Evolutionary conservation across 352 stramenopile species (phyloP), one percentile per base, ranked within the genome.

Genomic region (Globisporangium uncinulatum): DNA sequence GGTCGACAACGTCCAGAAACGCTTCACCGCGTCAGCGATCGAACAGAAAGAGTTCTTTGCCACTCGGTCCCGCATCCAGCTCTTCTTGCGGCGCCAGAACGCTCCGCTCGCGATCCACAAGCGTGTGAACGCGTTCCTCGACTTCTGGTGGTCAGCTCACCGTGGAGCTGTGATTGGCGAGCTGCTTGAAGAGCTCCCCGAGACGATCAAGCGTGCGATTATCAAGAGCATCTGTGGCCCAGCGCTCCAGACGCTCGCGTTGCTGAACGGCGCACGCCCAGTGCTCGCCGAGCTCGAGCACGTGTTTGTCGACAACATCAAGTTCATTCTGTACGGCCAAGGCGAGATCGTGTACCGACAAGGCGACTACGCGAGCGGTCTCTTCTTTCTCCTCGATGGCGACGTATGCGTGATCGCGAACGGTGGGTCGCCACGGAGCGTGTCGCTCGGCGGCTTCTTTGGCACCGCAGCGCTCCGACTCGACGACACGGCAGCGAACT

Each of bases 41-140:
- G 80, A 91, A 14, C 80, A 91, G 46, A 91, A 88, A 36, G 74
- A 88, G 43, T 88, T 91, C 58, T 84, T 81, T 42, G 68, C 71
- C 0, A 79, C 66, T 2, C 65, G 80, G 39, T 77, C 77, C 3
- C 59, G 69, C 6, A 88, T 91, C 24, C 76, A 88, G 44, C 61
- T 87, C 15, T 91, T 91, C 56, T 51, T 91, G 2, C 75, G 77
- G 15, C 74, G 79, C 3, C 77, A 91, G 51, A 85, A 80, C 24
- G 69, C 76, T 2, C 76, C 80, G 1, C 29, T 82, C 13, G 61
- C 61, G 3, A 82, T 90, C 48, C 74, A 86, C 54, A 75, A 86
- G 46, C 71, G 80, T 0, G 77, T 90, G 6, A 87, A 82, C 29
- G 63, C 80, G 4, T 90, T 88, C 52, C 56, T 90, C 0, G 77